Conservation (phyloP, 2,329 filamentous ascomycete genomes). For the Penicillium occitanis region DNA sequence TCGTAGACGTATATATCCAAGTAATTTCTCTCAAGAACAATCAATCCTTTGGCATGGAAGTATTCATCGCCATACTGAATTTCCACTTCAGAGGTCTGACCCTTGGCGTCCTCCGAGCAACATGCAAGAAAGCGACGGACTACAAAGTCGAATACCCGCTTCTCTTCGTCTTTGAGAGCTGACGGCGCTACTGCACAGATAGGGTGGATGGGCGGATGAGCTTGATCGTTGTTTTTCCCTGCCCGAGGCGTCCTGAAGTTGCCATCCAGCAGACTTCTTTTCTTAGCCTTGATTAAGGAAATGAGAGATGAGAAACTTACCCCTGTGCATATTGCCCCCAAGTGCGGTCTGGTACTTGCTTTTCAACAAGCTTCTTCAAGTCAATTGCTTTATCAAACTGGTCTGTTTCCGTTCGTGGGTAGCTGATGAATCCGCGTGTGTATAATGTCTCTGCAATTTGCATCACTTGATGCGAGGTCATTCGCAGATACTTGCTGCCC, state of each 20-base stretch:
- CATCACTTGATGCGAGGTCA: conserved; percentile 92
- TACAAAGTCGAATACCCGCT: conserved; percentile 86
- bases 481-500: conserved; percentile 81
- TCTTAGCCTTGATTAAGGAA: background rate
- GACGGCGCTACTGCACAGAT: conserved; percentile 73
- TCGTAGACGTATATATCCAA: conserved; percentile 95
- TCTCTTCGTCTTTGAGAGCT: conserved; percentile 64
- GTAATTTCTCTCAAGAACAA: conserved; percentile 86
- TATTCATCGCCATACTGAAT: conserved; percentile 78
- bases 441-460: conserved; percentile 82
- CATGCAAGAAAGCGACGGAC: conserved; percentile 89
- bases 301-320: conserved; percentile 29
- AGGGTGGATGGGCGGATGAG: conserved; percentile 95
- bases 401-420: conserved; percentile 95
- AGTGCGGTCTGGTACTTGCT: conserved; percentile 71
- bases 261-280: conserved; percentile 62
- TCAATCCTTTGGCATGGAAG: conserved; percentile 79
- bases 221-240: conserved; percentile 90
- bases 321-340: conserved; percentile 82
- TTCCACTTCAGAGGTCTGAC: conserved; percentile 79
- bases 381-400: conserved; percentile 91
- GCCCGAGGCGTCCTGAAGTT: conserved; percentile 77
- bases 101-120: conserved; percentile 90
- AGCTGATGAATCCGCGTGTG: conserved; percentile 94
- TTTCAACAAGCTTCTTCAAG: conserved; percentile 73